Conservation (phyloP, 306 rosid genomes). For the Rosa rugosa region DNA sequence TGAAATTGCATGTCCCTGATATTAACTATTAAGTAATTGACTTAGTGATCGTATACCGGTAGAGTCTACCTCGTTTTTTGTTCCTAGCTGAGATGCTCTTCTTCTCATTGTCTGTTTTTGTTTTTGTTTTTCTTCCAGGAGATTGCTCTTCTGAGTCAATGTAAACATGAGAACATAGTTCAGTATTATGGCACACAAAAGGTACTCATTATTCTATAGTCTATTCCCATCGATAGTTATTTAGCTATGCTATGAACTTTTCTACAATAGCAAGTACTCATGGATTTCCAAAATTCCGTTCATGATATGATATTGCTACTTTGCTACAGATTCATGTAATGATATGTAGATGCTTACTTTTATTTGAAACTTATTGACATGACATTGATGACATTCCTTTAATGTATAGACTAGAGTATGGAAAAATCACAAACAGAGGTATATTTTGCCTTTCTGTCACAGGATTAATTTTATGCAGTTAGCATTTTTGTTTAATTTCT, state of each 20-base stretch:
- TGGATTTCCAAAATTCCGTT: neutral
- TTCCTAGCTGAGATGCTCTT: conserved; percentile 17
- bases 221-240: neutral
- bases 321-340: neutral
- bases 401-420: neutral
- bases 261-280: neutral
- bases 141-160: conserved; percentile 85
- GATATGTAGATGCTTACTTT: neutral
- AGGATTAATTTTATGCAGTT: too few relatives aligned
- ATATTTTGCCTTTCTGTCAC: too few relatives aligned
- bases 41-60: conserved; percentile 1
- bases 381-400: neutral
- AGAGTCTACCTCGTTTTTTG: conserved; percentile 22
- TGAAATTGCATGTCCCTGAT: conserved; percentile 8
- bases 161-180: conserved; percentile 89
- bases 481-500: too few relatives aligned
- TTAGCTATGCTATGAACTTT: neutral
- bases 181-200: conserved; percentile 75
- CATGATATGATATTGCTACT: neutral
- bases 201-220: conserved; percentile 46
- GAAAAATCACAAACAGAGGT: neutral
- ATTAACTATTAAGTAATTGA: conserved; percentile 3
- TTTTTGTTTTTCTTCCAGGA: conserved; percentile 49
- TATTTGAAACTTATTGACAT: neutral
- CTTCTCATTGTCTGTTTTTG: conserved; percentile 27